Evolutionary conservation across 257 asterid genomes (phyloP).

Genomic region (Echites panduratus): DNA sequence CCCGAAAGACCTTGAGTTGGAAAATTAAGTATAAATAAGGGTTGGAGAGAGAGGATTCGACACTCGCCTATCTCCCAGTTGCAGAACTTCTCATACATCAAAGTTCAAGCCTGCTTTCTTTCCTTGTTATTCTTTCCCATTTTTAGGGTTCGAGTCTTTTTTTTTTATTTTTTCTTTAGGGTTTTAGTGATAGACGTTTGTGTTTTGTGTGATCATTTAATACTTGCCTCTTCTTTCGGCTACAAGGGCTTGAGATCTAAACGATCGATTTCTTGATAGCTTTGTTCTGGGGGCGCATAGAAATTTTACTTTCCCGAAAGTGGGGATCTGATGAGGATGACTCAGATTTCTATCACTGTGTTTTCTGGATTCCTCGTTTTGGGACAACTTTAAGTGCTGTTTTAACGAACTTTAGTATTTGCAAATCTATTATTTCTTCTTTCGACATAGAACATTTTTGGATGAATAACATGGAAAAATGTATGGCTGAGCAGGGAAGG

Average conservation of each 20-base stretch:
- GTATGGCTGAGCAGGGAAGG: no score
- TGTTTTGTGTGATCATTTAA: background rate
- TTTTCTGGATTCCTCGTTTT: conserved; percentile 46
- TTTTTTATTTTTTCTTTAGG: background rate
- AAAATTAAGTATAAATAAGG: no score
- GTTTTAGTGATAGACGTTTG: background rate
- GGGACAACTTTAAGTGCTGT: conserved; percentile 25
- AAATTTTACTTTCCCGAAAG: conserved; percentile 9
- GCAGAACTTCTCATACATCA: no score
- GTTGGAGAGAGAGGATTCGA: no score
- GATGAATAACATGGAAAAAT: no score
- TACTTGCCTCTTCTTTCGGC: conserved; percentile 74
- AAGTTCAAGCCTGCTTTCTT: no score
- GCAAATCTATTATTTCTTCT: no score
- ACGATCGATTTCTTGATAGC: conserved; percentile 58
- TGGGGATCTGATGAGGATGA: conserved; percentile 17
- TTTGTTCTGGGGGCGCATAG: conserved; percentile 76
- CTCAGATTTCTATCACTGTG: conserved; percentile 16
- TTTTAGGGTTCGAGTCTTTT: background rate
- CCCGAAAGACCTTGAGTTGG: no score
- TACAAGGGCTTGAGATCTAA: conserved; percentile 39
- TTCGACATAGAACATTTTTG: no score
- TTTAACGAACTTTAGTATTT: no score
- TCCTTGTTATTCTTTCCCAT: no score
- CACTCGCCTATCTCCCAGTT: no score